These are phyloP conservation scores for Vitis rupestris DNA, from an alignment of 164 flowering plant species.

Conservation along the genomic window DNA sequence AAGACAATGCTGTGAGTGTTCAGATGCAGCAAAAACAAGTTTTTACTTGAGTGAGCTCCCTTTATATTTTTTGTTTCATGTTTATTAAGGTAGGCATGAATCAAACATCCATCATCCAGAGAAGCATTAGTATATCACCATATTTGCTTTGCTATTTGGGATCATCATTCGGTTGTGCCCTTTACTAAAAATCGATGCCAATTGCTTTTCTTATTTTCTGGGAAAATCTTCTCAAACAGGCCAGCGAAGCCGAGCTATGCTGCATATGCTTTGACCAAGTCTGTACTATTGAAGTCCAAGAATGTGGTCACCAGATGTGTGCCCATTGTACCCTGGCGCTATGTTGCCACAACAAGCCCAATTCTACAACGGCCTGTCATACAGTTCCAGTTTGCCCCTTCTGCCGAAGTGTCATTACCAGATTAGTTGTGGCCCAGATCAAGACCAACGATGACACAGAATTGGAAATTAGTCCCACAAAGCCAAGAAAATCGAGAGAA, in stretches of 20 bases:
- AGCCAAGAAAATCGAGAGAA: constrained; percentile 29
- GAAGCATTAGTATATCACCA: too few relatives aligned
- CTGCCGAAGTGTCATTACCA: constrained; percentile 41
- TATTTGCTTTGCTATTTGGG: too few relatives aligned
- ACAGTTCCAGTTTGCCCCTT: constrained; percentile 47
- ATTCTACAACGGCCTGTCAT: constrained; percentile 14
- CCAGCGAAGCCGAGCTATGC: constrained; percentile 34
- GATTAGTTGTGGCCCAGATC: constrained; percentile 32
- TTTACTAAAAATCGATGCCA: too few relatives aligned
- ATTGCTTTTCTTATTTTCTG: neutral
- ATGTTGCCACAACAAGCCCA: constrained; percentile 51
- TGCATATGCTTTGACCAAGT: constrained; percentile 54
- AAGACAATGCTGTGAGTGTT: too few relatives aligned
- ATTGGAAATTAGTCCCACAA: constrained; percentile 19
- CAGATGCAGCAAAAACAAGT: too few relatives aligned
- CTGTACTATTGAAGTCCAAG: constrained; percentile 49
- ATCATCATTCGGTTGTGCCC: too few relatives aligned
- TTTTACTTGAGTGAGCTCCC: too few relatives aligned
- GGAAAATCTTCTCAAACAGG: constrained; percentile 26
- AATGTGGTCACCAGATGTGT: constrained; percentile 60
- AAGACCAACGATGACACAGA: constrained; percentile 20
- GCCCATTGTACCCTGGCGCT: constrained; percentile 46
- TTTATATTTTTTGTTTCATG: too few relatives aligned
- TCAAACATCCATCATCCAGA: too few relatives aligned
- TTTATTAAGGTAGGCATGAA: too few relatives aligned